Base-by-base conservation (phyloP, 441 rosid genomes). In the Daphne laureola region DNA sequence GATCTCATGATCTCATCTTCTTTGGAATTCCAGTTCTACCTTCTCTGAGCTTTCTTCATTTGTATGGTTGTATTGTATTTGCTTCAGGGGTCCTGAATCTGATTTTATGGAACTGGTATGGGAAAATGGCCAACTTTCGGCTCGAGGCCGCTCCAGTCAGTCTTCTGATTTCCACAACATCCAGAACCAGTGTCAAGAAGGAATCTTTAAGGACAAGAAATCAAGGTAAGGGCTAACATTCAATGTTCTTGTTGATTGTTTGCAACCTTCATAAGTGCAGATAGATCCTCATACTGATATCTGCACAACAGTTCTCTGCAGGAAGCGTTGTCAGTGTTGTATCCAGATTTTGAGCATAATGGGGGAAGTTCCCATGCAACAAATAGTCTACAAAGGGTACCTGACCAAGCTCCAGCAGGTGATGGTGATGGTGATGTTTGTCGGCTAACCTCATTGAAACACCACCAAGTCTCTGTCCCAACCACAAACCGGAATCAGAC, bases 71-170 rank as follows among this genome's bases (percentile, higher is more conserved):
- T 26, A 21, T 13, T 14, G 6, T 8, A n/a, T 56, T 46, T 59
- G 51, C 21, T 36, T 11, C 6, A 58, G 70, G 77, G 81, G 87
- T 66, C 38, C 21, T 21, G 58, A 59, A 46, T 67, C 60, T 50
- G 78, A 63, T 15, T 40, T 57, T 42, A 36, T 46, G 58, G 88
- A 83, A 47, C 71, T 81, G 26, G 61, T 55, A 38, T 63, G 74
- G 71, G 68, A 64, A 65, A 60, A 70, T 46, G 80, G 80, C 25
- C 72, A 63, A 48, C 42, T 67, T 63, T 31, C 23, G 0, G 14
- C 15, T 14, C 67, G 67, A 25, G 64, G 66, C 46, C 46, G 53
- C 58, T 4, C 21, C 8, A 47, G 31, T 18, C 49, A 23, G 52
- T 31, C 59, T 57, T 51, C 48, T 46, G 58, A 8, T 16, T 17